Base-by-base conservation (phyloP, 371 early-diverging fungal species). In the Mucor lusitanicus region DNA sequence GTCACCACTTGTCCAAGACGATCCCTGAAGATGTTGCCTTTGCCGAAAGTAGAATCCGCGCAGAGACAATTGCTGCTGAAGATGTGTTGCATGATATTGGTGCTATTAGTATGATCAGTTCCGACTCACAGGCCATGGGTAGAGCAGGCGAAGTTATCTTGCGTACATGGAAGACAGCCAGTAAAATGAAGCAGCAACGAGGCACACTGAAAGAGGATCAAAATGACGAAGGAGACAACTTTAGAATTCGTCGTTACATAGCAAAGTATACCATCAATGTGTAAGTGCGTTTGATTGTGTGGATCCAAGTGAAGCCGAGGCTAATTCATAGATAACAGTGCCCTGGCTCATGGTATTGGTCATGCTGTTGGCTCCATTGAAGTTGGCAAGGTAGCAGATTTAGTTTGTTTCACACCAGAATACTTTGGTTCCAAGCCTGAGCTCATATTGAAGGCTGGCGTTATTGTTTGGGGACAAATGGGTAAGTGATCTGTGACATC, bases 231-330 rank as follows among this genome's bases (percentile, higher is more conserved):
- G 91, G 87, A 2, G 92, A 93, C 68, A 93, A 93, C 71, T 89
- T 88, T 81, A 85, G 92, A 54, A 89, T 91, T 71, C 84, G 85
- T 66, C 86, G 97, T 15, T 97, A 95, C 74, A 87, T 97, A 68
- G 93, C 97, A 25, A 96, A 96, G 81, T 97, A 97, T 74, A 97
- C 97, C 7, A 94, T 96, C 76, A 96, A 97, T 72, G 95, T 95
- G 87, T 71, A 71, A 64, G 67, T 46, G 7, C 53, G 3, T n/a
- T 40, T 13, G 37, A 12, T 1, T 9, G 4, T 50, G 25, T 1
- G 37, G 37, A 13, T 37, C 1, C 0, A 12, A 19, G 17, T 1
- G n/a, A n/a, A 42, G 30, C n/a, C n/a, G 6, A 6, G 6, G 17
- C 23, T 50, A 12, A 50, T 50, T 3, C 0, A 27, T 40, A 17